Evolutionary conservation across 768 basidiomycete species (phyloP).

Genomic region (Dioszegia hungarica): DNA sequence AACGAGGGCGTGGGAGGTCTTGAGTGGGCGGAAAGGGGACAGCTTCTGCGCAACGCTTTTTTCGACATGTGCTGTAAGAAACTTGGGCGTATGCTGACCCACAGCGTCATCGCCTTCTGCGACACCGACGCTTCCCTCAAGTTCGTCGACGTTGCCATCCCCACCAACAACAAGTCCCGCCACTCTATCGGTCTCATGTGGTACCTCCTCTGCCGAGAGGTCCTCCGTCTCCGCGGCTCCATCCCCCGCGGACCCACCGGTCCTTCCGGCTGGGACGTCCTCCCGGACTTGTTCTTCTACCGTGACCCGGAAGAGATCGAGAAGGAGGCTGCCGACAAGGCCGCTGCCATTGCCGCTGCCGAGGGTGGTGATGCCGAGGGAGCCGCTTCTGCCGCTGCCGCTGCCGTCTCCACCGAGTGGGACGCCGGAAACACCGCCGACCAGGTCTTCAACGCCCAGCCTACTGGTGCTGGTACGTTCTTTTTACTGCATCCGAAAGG

Average conservation of each 20-base stretch:
- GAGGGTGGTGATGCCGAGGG: slow-evolving; percentile 57
- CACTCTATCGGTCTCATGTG: slow-evolving; percentile 82
- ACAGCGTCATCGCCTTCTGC: slow-evolving; percentile 85
- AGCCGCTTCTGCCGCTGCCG: slow-evolving; percentile 53
- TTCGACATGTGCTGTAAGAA: not conserved
- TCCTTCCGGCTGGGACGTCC: slow-evolving; percentile 78
- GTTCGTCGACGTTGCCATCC: slow-evolving; percentile 97
- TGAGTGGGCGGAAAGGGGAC: too few species aligned
- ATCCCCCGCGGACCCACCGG: slow-evolving; percentile 78
- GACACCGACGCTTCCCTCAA: slow-evolving; percentile 97
- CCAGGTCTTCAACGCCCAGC: slow-evolving; percentile 64
- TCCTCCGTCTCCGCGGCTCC: slow-evolving; percentile 89
- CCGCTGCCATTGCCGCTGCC: slow-evolving; percentile 73
- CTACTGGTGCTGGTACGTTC: slow-evolving; percentile 47
- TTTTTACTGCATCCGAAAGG: slow-evolving; percentile 21
- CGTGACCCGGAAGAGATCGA: slow-evolving; percentile 99
- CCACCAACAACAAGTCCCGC: slow-evolving; percentile 98
- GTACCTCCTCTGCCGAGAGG: slow-evolving; percentile 84
- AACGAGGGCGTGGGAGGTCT: not conserved
- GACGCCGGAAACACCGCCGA: slow-evolving; percentile 65
- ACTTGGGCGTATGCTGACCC: not conserved
- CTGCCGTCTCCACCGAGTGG: slow-evolving; percentile 47
- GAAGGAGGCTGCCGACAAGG: slow-evolving; percentile 86
- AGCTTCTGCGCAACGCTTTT: too few species aligned
- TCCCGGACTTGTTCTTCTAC: slow-evolving; percentile 99